These are phyloP conservation scores for Aspergillus diversus DNA, from an alignment of 495 filamentous ascomycete species.

Conservation along the genomic window DNA sequence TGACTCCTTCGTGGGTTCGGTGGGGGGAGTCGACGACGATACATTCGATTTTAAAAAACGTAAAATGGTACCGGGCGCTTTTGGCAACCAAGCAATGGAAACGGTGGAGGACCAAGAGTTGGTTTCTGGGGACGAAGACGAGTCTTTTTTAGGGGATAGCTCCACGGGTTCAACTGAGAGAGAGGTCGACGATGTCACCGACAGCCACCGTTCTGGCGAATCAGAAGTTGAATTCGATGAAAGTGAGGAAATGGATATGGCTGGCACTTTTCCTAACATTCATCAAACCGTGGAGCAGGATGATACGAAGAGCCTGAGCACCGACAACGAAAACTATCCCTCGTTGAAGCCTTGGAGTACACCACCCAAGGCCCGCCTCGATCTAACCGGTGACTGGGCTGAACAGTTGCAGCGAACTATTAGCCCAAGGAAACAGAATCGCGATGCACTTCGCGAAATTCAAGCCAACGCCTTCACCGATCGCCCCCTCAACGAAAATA, in stretches of 20 bases:
- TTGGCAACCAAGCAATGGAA: slow-evolving; percentile 63
- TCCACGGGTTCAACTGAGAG: slow-evolving; percentile 77
- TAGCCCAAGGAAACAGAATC: slow-evolving; percentile 85
- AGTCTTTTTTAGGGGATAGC: slow-evolving; percentile 91
- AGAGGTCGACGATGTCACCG: slow-evolving; percentile 64
- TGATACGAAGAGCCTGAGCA: slow-evolving; percentile 44
- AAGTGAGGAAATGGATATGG: slow-evolving; percentile 75
- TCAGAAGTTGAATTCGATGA: slow-evolving; percentile 72
- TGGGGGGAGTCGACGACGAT: slow-evolving; percentile 68
- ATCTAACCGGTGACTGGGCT: slow-evolving; percentile 75
- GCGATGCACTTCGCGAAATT: slow-evolving; percentile 63
- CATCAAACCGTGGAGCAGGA: slow-evolving; percentile 70
- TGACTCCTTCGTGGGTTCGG: slow-evolving; percentile 50
- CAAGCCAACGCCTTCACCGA: slow-evolving; percentile 59
- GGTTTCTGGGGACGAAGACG: slow-evolving; percentile 43
- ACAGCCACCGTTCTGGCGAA: slow-evolving; percentile 59
- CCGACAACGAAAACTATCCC: slow-evolving; percentile 47
- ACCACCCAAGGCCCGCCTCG: slow-evolving; percentile 61
- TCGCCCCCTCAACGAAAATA: slow-evolving; percentile 37
- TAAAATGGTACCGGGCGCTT: slow-evolving; percentile 75
- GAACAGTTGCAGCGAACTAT: slow-evolving; percentile 90
- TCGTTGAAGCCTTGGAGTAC: slow-evolving; percentile 53
- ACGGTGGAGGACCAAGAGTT: slow-evolving; percentile 51
- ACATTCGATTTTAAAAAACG: slow-evolving; percentile 82
- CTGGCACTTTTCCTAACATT: slow-evolving; percentile 68